Percentiles rank a stretch among this genome's conserved stretches.
Evolutionary conservation across 306 rosid species (phyloP).

Genomic region (Dalbergia oliveri): DNA sequence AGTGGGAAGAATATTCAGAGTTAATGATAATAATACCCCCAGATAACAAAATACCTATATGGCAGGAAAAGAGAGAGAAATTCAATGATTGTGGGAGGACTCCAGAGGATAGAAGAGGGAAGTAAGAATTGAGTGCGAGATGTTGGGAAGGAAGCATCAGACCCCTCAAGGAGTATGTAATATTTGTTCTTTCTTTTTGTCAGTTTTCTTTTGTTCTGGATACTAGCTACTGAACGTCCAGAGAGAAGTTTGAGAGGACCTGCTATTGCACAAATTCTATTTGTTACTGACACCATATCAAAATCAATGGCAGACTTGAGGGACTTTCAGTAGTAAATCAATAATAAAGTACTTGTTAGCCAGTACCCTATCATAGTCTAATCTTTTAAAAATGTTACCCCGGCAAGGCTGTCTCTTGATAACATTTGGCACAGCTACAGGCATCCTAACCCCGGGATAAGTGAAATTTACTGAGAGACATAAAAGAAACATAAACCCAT

Average conservation of each 20-base stretch:
- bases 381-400: slow-evolving; percentile 5
- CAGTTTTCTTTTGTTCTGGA: neutral
- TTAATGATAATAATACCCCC: neutral
- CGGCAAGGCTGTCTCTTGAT: slow-evolving; percentile 5
- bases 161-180: neutral
- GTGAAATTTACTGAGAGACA: too few species aligned
- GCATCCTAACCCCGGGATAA: neutral
- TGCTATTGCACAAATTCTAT: neutral
- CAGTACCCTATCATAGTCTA: neutral
- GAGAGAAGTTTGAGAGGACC: neutral
- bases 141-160: slow-evolving; percentile 11
- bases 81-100: neutral
- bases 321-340: neutral
- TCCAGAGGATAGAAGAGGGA: neutral
- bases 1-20: neutral
- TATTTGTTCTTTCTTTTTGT: neutral
- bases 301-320: neutral
- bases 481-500: too few species aligned
- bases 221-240: neutral
- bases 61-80: neutral
- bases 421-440: neutral
- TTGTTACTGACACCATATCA: neutral
- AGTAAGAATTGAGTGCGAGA: neutral
- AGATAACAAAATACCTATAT: neutral
- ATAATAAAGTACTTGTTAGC: neutral